Evolutionary conservation across 495 filamentous ascomycete genomes (phyloP), one percentile per base, ranked within the genome.

Genomic region (Neurospora tetraspora): DNA sequence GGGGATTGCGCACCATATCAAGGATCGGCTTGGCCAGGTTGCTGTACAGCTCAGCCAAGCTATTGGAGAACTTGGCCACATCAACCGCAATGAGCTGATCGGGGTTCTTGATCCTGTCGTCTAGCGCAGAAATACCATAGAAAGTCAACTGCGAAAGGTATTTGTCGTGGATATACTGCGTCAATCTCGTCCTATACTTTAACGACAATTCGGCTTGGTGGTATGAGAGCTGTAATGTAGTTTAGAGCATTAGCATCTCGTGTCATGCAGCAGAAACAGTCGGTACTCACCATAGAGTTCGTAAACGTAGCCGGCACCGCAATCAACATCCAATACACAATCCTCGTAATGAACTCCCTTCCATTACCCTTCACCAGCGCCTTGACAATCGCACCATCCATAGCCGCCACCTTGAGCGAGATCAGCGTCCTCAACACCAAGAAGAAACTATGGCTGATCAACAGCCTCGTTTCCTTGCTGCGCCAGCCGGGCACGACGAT

Each of bases 321-420:
- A 76, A 99, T 95, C 75, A 93, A 82, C 96, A 99, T 99, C 96
- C 96, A 99, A 94, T 95, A 98, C 5, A 96, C 89, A 74, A 99
- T 88, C 11, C 93, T 91, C 68, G 89, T 88, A 76, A 98, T 84
- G 76, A 99, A 99, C 71, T 97, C 93, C 81, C 88, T 94, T 23
- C 96, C 96, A 76, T 90, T 95, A 8, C 96, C 96, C 77, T 93
- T 89, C 36, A 99, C 93, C 72, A 99, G 82, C 75, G 89, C 93
- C 80, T 94, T 97, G 39, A 98, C 96, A 43, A 99, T 86, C 70
- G 89, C 89, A 40, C 96, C 96, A 81, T 99, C 96, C 85, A 99
- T 89, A 81, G 96, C 96, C 5, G 96, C 96, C 11, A 99, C 94
- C 81, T 98, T 97, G 71, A 99, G 79, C 82, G 94, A 97, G 73